Conservation (phyloP, 2,329 filamentous ascomycete species). For the Colletotrichum sp. region DNA sequence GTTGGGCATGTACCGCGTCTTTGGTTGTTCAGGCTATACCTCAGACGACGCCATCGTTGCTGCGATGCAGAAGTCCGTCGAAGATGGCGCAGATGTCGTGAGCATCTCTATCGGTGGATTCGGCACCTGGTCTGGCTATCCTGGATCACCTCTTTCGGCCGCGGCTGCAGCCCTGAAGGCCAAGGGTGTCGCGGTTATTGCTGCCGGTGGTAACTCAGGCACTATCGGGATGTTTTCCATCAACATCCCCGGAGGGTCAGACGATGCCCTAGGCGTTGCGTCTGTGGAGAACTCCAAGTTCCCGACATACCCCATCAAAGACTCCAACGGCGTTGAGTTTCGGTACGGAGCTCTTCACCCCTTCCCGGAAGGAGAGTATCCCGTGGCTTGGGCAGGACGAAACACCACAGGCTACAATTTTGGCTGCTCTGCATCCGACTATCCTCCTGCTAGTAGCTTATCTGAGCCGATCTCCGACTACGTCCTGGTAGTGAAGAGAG, state of each 20-base stretch:
- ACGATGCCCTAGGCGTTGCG: constrained; percentile 51
- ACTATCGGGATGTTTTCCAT: constrained; percentile 52
- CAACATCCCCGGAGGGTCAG: constrained; percentile 52
- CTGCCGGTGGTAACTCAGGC: constrained; percentile 58
- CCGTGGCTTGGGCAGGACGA: background rate
- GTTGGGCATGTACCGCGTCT: constrained; percentile 27
- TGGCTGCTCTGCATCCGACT: constrained; percentile 5
- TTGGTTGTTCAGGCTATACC: constrained; percentile 20
- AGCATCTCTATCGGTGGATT: constrained; percentile 29
- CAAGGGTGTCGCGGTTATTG: constrained; percentile 55
- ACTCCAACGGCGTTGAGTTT: background rate
- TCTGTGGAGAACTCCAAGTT: constrained; percentile 52
- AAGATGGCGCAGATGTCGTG: constrained; percentile 31
- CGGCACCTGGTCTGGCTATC: constrained; percentile 3
- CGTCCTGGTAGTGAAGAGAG: background rate
- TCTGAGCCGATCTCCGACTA: background rate
- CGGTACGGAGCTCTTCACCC: constrained; percentile 16
- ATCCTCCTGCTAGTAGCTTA: background rate
- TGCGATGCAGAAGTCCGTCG: constrained; percentile 27
- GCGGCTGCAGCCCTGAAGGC: constrained; percentile 56
- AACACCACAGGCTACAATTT: background rate
- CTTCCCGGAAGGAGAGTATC: constrained; percentile 1
- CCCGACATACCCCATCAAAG: background rate
- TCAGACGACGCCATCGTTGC: constrained; percentile 28
- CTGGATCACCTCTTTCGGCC: constrained; percentile 31